A percentile compares a stretch with the other conserved stretches of the same genome.
These are phyloP conservation scores for Arctium minus DNA, from an alignment of 129 eudicot species.

Conservation along the genomic window DNA sequence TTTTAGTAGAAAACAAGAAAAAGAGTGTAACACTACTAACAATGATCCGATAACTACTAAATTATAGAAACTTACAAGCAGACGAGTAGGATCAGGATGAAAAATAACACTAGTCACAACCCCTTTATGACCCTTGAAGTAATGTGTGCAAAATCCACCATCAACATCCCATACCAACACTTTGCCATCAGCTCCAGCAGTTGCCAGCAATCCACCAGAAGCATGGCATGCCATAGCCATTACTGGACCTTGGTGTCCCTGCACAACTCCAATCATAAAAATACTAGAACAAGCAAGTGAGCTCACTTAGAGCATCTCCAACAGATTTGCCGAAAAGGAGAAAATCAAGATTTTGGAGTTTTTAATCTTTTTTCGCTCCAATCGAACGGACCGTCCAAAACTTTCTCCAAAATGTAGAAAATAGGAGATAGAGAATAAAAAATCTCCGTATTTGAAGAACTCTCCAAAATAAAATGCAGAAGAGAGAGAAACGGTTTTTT, in stretches of 20 bases:
- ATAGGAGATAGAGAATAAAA: background rate
- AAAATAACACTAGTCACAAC: constrained; percentile 68
- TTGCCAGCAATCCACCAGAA: constrained; percentile 87
- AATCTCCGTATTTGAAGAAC: background rate
- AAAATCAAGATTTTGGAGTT: too few species aligned
- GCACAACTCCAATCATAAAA: constrained; percentile 11
- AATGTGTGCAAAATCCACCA: constrained; percentile 89
- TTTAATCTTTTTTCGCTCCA: too few species aligned
- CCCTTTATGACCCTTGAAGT: constrained; percentile 79
- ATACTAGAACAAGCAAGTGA: background rate
- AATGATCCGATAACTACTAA: background rate
- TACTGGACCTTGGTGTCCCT: constrained; percentile 92
- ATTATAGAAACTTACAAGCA: constrained; percentile 48
- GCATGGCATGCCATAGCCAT: constrained; percentile 90
- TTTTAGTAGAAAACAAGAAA: background rate
- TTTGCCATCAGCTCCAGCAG: constrained; percentile 86
- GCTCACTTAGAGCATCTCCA: background rate
- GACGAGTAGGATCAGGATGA: constrained; percentile 71
- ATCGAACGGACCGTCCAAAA: too few species aligned
- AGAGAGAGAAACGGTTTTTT: background rate
- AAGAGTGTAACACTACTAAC: background rate
- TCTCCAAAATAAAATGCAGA: background rate
- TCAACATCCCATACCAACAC: constrained; percentile 95
- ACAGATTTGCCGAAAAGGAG: too few species aligned
- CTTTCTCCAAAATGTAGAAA: background rate